Evolutionary conservation across 2,329 filamentous ascomycete species (phyloP), one percentile per base, ranked within the genome.

Genomic region (Phoma sp.): DNA sequence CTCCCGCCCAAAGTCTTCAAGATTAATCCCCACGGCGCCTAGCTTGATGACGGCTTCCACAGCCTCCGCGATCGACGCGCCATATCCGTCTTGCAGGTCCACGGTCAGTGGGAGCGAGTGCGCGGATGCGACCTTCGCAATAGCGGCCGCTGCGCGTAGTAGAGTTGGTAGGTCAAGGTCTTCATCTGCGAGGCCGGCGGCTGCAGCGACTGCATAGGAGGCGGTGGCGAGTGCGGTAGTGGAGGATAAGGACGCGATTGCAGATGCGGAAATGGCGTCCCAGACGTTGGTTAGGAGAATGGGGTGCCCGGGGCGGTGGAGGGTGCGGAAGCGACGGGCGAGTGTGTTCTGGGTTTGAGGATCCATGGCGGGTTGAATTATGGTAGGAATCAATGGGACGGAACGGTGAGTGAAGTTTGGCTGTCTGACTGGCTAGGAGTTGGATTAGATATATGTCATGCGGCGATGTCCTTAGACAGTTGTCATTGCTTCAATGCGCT

Each of bases 1-100:
- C 30, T 65, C 62, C 0, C 67, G 51, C 0, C 52, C 77, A 51
- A 61, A 76, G 51, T 88, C 85, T 55, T 87, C 85, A 2, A 88
- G 76, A 61, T 88, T 88, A 42, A 79, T 80, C 0, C 85, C 84
- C 1, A 82, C 81, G 0, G 77, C 84, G 0, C 84, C 85, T 0
- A 80, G 54, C 3, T 75, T 66, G n/a, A 87, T 78, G 1, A 81
- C 74, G 2, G 64, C 65, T 5, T 69, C 66, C 2, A 86, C 73
- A 0, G 76, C 80, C 4, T 79, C 75, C 4, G 73, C 77, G 2
- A 84, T 75, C 18, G 77, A 69, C 2, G 79, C 80, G 6, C 62
- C 68, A 57, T 86, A 88, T 0, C 84, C 85, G 61, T 88, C 85
- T 67, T 87, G 84, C 2, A 87, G 66, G 62, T 88, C 85, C 4